Evolutionary conservation across 371 early-diverging fungal genomes (phyloP).

Genomic region (Mucor mucedo): DNA sequence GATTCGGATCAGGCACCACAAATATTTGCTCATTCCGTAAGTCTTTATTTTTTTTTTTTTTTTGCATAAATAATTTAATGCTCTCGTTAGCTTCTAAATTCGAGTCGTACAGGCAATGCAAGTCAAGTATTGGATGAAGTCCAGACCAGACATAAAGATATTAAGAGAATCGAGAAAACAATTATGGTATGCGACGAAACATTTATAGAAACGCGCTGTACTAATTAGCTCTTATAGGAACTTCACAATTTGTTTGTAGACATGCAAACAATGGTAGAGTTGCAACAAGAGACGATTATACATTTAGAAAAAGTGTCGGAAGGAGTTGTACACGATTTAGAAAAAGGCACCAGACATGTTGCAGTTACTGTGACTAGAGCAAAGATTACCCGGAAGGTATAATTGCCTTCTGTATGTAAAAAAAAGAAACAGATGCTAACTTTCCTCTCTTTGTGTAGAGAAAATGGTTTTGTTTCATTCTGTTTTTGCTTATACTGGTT

Average conservation of each 20-base stretch:
- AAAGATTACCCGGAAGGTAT: constrained; percentile 61
- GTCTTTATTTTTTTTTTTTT: background rate
- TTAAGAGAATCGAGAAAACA: constrained; percentile 78
- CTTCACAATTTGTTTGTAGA: constrained; percentile 81
- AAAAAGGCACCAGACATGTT: constrained; percentile 66
- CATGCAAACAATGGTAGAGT: constrained; percentile 78
- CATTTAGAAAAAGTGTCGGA: constrained; percentile 65
- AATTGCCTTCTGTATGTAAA: background rate
- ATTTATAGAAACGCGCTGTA: background rate
- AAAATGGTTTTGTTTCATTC: constrained; percentile 54
- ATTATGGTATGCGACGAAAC: constrained; percentile 55
- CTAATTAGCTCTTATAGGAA: constrained; percentile 57
- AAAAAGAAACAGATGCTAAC: background rate
- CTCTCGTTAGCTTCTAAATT: constrained; percentile 39
- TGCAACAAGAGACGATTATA: constrained; percentile 70
- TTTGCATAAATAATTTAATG: background rate
- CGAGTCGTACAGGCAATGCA: constrained; percentile 71
- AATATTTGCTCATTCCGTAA: constrained; percentile 82
- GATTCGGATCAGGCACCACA: constrained; percentile 65
- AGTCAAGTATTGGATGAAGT: constrained; percentile 73
- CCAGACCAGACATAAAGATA: constrained; percentile 77
- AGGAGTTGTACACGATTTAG: constrained; percentile 62
- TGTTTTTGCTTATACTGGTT: constrained; percentile 39
- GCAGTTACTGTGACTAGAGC: constrained; percentile 65
- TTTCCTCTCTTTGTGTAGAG: constrained; percentile 23